Evolutionary conservation across 176 grass and related monocot genomes (phyloP).

Genomic region (Ensete glaucum): DNA sequence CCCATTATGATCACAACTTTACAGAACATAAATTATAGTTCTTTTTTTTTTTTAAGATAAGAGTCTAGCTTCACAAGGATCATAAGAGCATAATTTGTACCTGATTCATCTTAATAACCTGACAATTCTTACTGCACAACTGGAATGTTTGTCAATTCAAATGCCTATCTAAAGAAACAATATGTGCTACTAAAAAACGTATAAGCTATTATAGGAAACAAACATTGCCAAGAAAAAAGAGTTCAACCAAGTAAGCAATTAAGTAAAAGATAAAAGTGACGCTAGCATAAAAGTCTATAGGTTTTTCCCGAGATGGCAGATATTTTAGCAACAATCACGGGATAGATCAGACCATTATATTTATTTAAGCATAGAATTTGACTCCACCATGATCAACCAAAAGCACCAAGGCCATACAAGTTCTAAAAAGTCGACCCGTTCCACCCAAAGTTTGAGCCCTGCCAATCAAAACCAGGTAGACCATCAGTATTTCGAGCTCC

Average conservation of each 20-base stretch:
- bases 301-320: neutral
- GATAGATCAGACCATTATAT: neutral
- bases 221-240: neutral
- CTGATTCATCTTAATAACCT: neutral
- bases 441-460: conserved; percentile 26
- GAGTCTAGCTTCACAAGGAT: too few relatives aligned
- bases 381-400: neutral
- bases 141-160: neutral
- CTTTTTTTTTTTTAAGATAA: too few relatives aligned
- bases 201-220: neutral
- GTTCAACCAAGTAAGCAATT: neutral
- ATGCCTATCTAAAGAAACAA: too few relatives aligned
- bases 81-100: too few relatives aligned
- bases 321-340: neutral
- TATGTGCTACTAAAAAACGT: too few relatives aligned
- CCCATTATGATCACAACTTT: neutral
- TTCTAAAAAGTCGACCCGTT: conserved; percentile 19
- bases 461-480: neutral
- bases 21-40: too few relatives aligned
- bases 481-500: neutral
- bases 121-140: neutral
- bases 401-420: neutral
- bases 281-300: neutral
- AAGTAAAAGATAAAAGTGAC: neutral
- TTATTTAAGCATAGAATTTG: neutral